These are phyloP conservation scores for Cryphonectria radicalis DNA, from an alignment of 2,329 filamentous ascomycete genomes.

Conservation along the genomic window DNA sequence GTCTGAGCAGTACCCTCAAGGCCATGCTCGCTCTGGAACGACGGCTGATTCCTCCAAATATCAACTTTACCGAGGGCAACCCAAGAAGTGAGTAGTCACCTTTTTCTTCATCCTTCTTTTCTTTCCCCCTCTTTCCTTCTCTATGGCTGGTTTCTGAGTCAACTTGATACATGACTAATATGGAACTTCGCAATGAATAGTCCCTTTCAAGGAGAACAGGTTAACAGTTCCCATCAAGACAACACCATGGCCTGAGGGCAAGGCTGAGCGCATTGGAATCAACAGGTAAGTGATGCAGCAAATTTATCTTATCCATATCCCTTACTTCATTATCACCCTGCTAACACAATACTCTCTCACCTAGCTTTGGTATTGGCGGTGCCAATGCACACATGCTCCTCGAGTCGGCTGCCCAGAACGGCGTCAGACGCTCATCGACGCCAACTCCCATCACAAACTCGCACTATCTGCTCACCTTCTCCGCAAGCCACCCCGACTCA, in stretches of 20 bases:
- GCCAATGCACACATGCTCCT: constrained; percentile 40
- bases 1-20: constrained; percentile 49
- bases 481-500: constrained; percentile 10
- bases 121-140: no score
- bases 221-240: constrained; percentile 39
- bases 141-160: no score
- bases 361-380: constrained; percentile 43
- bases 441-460: not conserved
- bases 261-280: constrained; percentile 35
- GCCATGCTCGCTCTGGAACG: constrained; percentile 46
- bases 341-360: not conserved
- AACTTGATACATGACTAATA: not conserved
- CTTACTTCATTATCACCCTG: not conserved
- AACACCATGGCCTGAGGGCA: constrained; percentile 38
- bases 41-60: constrained; percentile 44
- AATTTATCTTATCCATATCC: not conserved
- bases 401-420: constrained; percentile 2
- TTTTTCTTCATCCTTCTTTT: not conserved
- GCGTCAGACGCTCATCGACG: not conserved
- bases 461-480: constrained; percentile 16
- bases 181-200: not conserved
- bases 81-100: constrained; percentile 32
- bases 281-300: constrained; percentile 29
- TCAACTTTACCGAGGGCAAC: constrained; percentile 42
- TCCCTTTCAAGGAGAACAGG: constrained; percentile 35